Evolutionary conservation across 495 filamentous ascomycete species (phyloP), one percentile per base, ranked within the genome.

Genomic region (Podospora comata): DNA sequence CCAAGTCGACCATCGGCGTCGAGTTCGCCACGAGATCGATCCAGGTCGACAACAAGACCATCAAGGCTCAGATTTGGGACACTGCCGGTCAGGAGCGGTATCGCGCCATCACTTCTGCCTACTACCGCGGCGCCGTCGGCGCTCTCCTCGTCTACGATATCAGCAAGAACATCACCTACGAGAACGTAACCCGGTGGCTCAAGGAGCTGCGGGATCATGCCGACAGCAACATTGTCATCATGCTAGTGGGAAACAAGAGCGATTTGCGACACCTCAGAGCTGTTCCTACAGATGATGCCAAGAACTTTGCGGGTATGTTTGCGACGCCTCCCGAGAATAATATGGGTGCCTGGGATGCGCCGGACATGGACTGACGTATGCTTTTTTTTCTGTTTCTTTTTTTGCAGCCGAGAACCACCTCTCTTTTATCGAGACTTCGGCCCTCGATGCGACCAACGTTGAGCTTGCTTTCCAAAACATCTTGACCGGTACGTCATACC

Each of bases 51-150:
- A 89, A 91, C 74, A 99, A 99, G 87, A 99, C 95, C 72, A 99
- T 99, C 90, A 99, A 99, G 86, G 95, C 95, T 74, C 95, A 99
- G 85, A 99, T 99, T 78, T 99, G 96, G 96, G 96, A 99, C 85
- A 99, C 96, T 65, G 96, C 96, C 64, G 96, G 96, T 75, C 96
- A 99, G 83, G 96, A 99, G 82, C 89, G 96, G 75, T 99, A 98
- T 82, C 92, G 96, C 77, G 95, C 96, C 78, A 98, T 99, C 78
- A 99, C 96, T 69, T 97, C 94, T 64, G 95, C 96, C 64, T 99
- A 99, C 84, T 99, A 98, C 81, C 89, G 96, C 72, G 96, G 96
- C 72, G 96, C 96, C 32, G 96, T 98, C 61, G 96, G 96, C 69
- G 96, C 96, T 68, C 89, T 99, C 56, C 89, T 99, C 66, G 96